Base-by-base conservation (phyloP, 768 basidiomycete species). In the Amanita muscaria region DNA sequence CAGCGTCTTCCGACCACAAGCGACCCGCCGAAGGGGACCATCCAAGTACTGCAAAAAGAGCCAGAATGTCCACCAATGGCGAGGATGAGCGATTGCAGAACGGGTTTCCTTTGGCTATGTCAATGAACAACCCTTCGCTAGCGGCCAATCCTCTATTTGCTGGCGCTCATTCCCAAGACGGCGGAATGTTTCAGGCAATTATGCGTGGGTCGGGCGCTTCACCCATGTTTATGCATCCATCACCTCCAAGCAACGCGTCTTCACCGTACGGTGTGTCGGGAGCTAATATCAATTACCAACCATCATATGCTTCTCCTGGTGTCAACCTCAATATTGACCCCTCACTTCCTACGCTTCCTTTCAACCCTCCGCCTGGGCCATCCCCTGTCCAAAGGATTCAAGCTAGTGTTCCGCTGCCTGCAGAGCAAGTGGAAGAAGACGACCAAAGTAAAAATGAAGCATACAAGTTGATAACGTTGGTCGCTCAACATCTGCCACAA, bases 391-490 rank as follows among this genome's bases (percentile, higher is more conserved):
- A 62, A 52, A 64, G 64, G 37, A 52, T 67, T 22, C 60, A 54
- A 25, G 47, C 55, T 31, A 44, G 49, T 21, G 57, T 61, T 21
- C 60, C 59, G 19, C 52, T 50, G 15, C 51, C 63, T 5, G 46
- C 60, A 3, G 78, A 79, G 16, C 70, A 72, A 15, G 62, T 73
- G 2, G 77, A 83, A 19, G 76, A 81, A 34, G 70, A 77, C 27
- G 83, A 88, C 51, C 80, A 85, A 1, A 85, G 83, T 58, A 79
- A 75, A 57, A 68, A 72, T 10, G 88, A 91, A 56, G 88, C 88
- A 1, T 76, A 83, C 53, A 90, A 89, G 61, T 73, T 91, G 12
- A 83, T 90, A 49, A 76, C 77, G 87, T 87, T 55, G 11, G 78
- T 62, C 10, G 29, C 39, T 6, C 30, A 49, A 29, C 42, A 23